phyloP scores from a whole-genome alignment of 306 rosid species.

The Inga oerstediana region DNA sequence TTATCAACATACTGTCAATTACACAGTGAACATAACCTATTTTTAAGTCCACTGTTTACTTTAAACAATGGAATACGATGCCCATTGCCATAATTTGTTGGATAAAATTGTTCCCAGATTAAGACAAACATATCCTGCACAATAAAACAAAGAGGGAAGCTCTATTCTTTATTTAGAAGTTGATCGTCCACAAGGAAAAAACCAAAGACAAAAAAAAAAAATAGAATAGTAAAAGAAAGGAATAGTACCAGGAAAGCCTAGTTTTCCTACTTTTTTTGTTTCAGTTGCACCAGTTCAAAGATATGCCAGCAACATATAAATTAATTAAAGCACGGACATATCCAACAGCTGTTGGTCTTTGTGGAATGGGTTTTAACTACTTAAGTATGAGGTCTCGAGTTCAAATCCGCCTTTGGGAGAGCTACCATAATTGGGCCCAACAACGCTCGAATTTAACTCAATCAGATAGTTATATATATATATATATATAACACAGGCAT shows the following conservation, averaged over 20 bases:
- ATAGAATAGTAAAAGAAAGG: background rate
- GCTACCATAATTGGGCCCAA: too few relatives aligned
- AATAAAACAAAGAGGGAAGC: conserved; percentile 1
- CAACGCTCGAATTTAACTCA: too few relatives aligned
- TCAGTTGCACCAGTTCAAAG: background rate
- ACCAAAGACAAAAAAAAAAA: background rate
- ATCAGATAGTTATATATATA: too few relatives aligned
- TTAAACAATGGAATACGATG: background rate
- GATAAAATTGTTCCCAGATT: background rate
- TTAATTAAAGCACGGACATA: background rate
- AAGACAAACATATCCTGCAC: background rate
- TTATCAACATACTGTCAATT: background rate
- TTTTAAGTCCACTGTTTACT: background rate
- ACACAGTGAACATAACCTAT: background rate
- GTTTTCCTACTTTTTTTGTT: too few relatives aligned
- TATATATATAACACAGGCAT: background rate
- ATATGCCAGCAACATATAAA: background rate
- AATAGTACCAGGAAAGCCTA: background rate
- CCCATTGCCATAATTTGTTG: background rate
- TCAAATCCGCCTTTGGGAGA: too few relatives aligned
- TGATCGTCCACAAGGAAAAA: background rate
- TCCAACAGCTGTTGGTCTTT: too few relatives aligned
- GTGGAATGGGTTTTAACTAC: too few relatives aligned
- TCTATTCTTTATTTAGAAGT: background rate
- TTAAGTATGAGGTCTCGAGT: too few relatives aligned